Evolutionary conservation across 371 early-diverging fungal species (phyloP).

Genomic region (Umbelopsis sp.): DNA sequence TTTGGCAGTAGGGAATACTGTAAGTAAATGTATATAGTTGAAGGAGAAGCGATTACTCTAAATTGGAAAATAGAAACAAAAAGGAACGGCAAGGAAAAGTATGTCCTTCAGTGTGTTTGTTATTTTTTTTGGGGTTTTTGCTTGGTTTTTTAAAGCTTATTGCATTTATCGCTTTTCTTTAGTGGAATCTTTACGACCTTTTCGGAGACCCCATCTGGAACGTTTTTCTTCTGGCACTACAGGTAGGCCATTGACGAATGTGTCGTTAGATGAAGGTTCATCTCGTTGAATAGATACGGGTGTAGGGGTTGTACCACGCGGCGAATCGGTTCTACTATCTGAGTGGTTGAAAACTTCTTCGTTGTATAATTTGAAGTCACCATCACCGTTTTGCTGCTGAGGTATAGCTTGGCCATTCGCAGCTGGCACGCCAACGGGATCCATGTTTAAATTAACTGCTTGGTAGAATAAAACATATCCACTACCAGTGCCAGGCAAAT

Average conservation of each 20-base stretch:
- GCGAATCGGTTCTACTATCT: neutral
- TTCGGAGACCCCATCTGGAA: conserved; percentile 21
- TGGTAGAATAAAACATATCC: conserved; percentile 88
- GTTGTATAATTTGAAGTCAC: neutral
- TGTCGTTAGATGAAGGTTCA: neutral
- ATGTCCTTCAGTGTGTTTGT: no score
- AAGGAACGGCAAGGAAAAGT: neutral
- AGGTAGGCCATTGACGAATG: neutral
- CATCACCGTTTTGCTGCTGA: neutral
- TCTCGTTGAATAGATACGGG: neutral
- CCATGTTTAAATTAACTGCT: conserved; percentile 54
- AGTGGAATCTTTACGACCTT: conserved; percentile 15
- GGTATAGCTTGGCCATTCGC: neutral
- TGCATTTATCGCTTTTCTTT: conserved; percentile 19
- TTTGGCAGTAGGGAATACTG: conserved; percentile 5
- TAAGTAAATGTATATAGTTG: neutral
- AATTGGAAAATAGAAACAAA: conserved; percentile 2
- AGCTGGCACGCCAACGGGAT: conserved; percentile 31
- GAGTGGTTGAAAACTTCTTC: neutral
- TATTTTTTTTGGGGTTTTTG: neutral
- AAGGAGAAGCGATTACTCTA: neutral
- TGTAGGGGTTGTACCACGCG: neutral
- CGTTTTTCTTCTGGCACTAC: conserved; percentile 13
- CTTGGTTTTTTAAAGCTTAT: neutral
- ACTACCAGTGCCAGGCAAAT: conserved; percentile 76